Conservation (phyloP, 2,329 filamentous ascomycete species). For the Chrysoporthe cubensis region DNA sequence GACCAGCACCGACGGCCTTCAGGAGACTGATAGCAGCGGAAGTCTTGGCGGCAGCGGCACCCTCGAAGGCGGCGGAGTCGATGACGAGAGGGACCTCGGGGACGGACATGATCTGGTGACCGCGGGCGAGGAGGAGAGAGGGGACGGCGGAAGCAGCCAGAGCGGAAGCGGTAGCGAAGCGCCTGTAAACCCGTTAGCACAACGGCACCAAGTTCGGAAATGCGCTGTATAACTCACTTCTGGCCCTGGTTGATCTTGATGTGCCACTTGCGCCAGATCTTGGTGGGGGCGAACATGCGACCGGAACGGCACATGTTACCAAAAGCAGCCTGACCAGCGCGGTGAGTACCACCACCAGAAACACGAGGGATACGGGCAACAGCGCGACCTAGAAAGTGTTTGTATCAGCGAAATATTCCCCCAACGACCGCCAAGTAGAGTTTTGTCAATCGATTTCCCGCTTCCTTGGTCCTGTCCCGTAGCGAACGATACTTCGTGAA, state of each 20-base stretch:
- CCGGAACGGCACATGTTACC: slow-evolving; percentile 99
- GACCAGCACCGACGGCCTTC: slow-evolving; percentile 85
- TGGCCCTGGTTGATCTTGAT: slow-evolving; percentile 99
- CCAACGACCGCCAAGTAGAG: not conserved
- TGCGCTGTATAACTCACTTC: slow-evolving; percentile 66
- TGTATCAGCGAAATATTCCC: slow-evolving; percentile 33
- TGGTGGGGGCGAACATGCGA: slow-evolving; percentile 99
- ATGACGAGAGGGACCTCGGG: slow-evolving; percentile 97
- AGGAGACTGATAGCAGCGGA: slow-evolving; percentile 84
- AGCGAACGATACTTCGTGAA: not conserved
- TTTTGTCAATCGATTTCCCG: not conserved
- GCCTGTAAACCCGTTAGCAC: slow-evolving; percentile 55
- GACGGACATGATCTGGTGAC: slow-evolving; percentile 90
- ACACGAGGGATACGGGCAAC: slow-evolving; percentile 99
- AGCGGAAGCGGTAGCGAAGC: slow-evolving; percentile 96
- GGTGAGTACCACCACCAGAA: slow-evolving; percentile 99
- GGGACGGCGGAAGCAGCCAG: slow-evolving; percentile 95
- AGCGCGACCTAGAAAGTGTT: slow-evolving; percentile 75
- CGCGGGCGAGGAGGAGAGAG: slow-evolving; percentile 93
- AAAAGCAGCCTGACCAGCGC: slow-evolving; percentile 99
- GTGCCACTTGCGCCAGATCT: slow-evolving; percentile 99
- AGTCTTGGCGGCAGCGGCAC: slow-evolving; percentile 82
- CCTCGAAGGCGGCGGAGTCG: slow-evolving; percentile 86
- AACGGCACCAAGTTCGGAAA: not conserved
- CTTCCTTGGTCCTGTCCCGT: not conserved